Evolutionary conservation across 768 basidiomycete species (phyloP).

Genomic region (Postia placenta): DNA sequence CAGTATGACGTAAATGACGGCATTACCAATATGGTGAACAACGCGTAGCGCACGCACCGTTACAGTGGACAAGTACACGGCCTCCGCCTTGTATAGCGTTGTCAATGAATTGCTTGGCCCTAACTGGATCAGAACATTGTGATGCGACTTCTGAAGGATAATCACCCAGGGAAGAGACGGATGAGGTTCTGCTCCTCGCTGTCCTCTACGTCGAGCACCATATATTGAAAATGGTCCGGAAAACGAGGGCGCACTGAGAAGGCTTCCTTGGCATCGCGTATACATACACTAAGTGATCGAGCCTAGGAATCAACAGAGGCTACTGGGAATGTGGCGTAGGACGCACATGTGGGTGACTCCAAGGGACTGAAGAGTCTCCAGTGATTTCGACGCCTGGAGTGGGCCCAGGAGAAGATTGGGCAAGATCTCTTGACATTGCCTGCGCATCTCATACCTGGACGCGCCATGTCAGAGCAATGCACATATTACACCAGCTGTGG

Average conservation of each 20-base stretch:
- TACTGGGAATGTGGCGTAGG: background rate
- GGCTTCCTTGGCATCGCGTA: conserved; percentile 84
- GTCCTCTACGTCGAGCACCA: conserved; percentile 84
- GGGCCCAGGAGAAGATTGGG: conserved; percentile 81
- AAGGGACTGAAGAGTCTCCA: conserved; percentile 59
- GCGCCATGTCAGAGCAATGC: background rate
- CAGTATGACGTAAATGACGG: background rate
- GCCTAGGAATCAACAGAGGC: too few species aligned
- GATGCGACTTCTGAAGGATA: conserved; percentile 8
- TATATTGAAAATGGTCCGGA: conserved; percentile 69
- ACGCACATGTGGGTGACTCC: conserved; percentile 73
- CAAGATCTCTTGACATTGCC: conserved; percentile 91
- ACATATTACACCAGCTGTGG: background rate
- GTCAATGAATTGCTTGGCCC: conserved; percentile 75
- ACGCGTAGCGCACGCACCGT: conserved; percentile 43
- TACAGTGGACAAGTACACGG: conserved; percentile 84
- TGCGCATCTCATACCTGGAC: conserved; percentile 84
- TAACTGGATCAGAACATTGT: conserved; percentile 20
- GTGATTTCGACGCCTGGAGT: conserved; percentile 81
- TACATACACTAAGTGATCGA: conserved; percentile 64
- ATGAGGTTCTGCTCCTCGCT: conserved; percentile 95
- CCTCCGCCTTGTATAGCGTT: conserved; percentile 60
- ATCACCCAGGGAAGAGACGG: conserved; percentile 79
- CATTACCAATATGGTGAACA: background rate
- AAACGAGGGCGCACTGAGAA: conserved; percentile 87